A percentile compares a stretch with the other conserved stretches of the same genome.
Evolutionary conservation across 192 early-diverging fungal genomes (phyloP).

Genomic region (Linderina pennispora): DNA sequence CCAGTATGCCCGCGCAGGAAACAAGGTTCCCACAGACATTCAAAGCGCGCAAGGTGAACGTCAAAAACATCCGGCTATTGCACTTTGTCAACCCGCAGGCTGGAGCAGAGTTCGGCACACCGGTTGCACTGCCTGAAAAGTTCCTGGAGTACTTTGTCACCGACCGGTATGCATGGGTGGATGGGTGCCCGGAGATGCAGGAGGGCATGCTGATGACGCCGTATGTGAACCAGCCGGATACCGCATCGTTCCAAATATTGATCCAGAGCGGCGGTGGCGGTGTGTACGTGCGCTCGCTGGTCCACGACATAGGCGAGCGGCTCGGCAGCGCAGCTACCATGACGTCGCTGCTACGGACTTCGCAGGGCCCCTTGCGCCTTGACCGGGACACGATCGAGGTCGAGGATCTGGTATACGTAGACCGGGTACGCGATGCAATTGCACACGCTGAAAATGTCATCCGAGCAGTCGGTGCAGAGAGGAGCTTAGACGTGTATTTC

Average conservation of each 20-base stretch:
- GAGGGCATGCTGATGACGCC: constrained; percentile 13
- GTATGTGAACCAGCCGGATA: constrained; percentile 17
- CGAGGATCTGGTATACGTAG: constrained; percentile 30
- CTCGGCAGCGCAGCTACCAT: constrained; percentile 57
- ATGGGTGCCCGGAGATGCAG: not conserved
- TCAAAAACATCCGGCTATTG: constrained; percentile 15
- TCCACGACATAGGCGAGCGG: constrained; percentile 56
- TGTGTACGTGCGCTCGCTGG: constrained; percentile 65
- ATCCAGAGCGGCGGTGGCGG: constrained; percentile 63
- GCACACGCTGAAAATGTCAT: constrained; percentile 7
- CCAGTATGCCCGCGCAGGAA: constrained; percentile 59
- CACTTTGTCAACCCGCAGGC: constrained; percentile 5
- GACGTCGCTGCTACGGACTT: constrained; percentile 52
- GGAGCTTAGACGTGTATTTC: not conserved
- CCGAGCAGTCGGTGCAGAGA: not conserved
- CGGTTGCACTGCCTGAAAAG: constrained; percentile 7
- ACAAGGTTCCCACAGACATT: constrained; percentile 5
- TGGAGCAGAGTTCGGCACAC: not conserved
- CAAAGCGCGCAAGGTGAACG: constrained; percentile 11
- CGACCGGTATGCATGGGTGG: constrained; percentile 14
- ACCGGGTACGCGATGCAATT: constrained; percentile 17
- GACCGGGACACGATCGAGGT: constrained; percentile 39
- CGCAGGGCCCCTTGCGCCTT: constrained; percentile 53
- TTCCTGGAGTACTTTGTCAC: constrained; percentile 12
- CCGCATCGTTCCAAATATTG: constrained; percentile 49